Conservation (phyloP, 106 monocot genomes). For the Allium sativum region DNA sequence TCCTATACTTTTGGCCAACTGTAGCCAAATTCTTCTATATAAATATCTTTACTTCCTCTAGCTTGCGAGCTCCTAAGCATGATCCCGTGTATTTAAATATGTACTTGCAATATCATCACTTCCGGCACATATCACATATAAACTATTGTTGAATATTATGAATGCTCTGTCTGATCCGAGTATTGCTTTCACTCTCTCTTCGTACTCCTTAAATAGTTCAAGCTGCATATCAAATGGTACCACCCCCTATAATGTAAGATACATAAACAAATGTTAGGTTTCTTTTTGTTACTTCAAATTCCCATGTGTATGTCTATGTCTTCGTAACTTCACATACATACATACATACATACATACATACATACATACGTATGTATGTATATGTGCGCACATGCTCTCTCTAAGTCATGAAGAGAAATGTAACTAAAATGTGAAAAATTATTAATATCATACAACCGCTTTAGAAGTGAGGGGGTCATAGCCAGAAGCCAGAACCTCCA, state of each 20-base stretch:
- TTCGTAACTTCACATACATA: too few species aligned
- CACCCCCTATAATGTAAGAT: slow-evolving; percentile 14
- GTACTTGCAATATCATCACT: slow-evolving; percentile 50
- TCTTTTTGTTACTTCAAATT: neutral
- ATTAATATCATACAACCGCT: slow-evolving; percentile 22
- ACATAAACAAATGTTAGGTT: neutral
- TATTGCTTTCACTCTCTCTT: slow-evolving; percentile 22
- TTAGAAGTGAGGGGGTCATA: slow-evolving; percentile 64
- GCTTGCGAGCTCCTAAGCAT: too few species aligned
- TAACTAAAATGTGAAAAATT: neutral
- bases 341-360: too few species aligned
- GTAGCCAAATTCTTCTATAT: too few species aligned
- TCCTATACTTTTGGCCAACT: too few species aligned
- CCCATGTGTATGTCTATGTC: too few species aligned
- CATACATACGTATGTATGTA: too few species aligned
- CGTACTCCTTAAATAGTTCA: slow-evolving; percentile 37
- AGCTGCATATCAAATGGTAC: slow-evolving; percentile 22
- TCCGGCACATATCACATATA: slow-evolving; percentile 33
- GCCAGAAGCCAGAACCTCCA: slow-evolving; percentile 54
- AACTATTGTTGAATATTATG: slow-evolving; percentile 23
- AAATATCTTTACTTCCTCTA: too few species aligned
- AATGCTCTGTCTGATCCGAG: slow-evolving; percentile 27
- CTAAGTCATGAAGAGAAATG: too few species aligned
- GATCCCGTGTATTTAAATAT: too few species aligned
- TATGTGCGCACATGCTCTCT: too few species aligned